These are phyloP conservation scores for Fusarium sp. DNA, from an alignment of 2,329 filamentous ascomycete species.

Conservation along the genomic window DNA sequence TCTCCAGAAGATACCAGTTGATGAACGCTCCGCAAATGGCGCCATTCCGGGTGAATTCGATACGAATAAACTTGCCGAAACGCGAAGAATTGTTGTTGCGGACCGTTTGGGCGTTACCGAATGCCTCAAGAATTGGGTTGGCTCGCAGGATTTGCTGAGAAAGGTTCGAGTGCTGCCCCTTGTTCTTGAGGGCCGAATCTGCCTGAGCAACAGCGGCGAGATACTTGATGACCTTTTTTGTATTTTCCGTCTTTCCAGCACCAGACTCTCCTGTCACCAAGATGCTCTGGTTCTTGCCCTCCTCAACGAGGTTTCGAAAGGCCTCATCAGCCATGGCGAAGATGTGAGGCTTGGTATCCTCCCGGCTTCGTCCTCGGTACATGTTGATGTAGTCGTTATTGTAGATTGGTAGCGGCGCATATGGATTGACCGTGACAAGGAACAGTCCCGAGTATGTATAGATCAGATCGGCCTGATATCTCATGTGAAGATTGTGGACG, in stretches of 20 bases:
- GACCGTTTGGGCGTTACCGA: constrained; percentile 97
- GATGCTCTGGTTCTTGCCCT: constrained; percentile 96
- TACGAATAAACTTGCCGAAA: constrained; percentile 98
- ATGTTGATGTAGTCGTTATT: constrained; percentile 97
- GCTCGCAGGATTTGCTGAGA: constrained; percentile 96
- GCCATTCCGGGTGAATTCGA: constrained; percentile 87
- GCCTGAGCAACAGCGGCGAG: constrained; percentile 90
- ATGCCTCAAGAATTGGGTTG: constrained; percentile 96
- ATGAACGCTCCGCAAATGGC: constrained; percentile 96
- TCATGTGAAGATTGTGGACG: constrained; percentile 93
- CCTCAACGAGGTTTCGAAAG: constrained; percentile 93
- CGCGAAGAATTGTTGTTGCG: constrained; percentile 98
- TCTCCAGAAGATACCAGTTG: constrained; percentile 97
- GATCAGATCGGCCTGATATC: constrained; percentile 95
- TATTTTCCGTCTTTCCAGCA: constrained; percentile 98
- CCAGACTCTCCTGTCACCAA: constrained; percentile 97
- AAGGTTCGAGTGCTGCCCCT: constrained; percentile 76
- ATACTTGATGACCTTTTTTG: constrained; percentile 99
- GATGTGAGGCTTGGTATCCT: constrained; percentile 96
- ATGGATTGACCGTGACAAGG: constrained; percentile 95
- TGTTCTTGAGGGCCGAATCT: constrained; percentile 71
- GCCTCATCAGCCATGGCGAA: constrained; percentile 98
- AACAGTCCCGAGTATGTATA: constrained; percentile 99
- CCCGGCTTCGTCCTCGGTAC: constrained; percentile 90
- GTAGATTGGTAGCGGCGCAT: constrained; percentile 93